Evolutionary conservation across 2,329 filamentous ascomycete species (phyloP), one percentile per base, ranked within the genome.

Genomic region (Arthrocladium fulminans): DNA sequence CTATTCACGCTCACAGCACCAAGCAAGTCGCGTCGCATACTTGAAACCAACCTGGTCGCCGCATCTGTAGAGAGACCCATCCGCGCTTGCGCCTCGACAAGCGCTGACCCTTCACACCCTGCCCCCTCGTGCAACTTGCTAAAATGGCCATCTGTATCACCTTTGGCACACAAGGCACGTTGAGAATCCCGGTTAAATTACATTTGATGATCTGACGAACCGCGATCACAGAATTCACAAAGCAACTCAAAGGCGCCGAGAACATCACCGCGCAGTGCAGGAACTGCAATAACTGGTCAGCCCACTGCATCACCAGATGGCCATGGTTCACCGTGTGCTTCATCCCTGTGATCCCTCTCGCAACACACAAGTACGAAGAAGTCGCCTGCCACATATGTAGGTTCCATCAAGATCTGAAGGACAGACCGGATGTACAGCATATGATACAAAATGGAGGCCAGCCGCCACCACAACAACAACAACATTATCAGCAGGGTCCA

Each of bases 261-360:
- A 60, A 68, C 47, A 64, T 69, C 27, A 66, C 67, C 40, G 69
- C 68, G 35, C 69, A 70, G 55, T 72, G 69, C 50, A 65, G 69
- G 45, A 72, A 72, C 51, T 72, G 68, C 51, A 65, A 67, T 47
- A 67, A 71, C 52, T 72, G 67, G 66, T 65, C 67, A 51, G 68
- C 65, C 27, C 66, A 67, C 57, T 70, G 68, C 42, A 58, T 68
- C 19, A 67, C 65, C 12, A 59, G 67, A 57, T 72, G 68, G 69
- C 67, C 68, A 1, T 72, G 66, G 56, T 71, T 72, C 48, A 72
- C 69, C 19, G 52, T 72, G 39, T 72, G 69, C 60, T 72, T 69
- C 43, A 53, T 72, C 24, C 63, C 63, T 5, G 46, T 64, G 19
- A 54, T 65, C 25, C 63, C 63, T 8, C 56, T 65, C 9, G 56